Evolutionary conservation across 345 rosid genomes (phyloP), one percentile per base, ranked within the genome.

Genomic region (Kernera saxatilis): DNA sequence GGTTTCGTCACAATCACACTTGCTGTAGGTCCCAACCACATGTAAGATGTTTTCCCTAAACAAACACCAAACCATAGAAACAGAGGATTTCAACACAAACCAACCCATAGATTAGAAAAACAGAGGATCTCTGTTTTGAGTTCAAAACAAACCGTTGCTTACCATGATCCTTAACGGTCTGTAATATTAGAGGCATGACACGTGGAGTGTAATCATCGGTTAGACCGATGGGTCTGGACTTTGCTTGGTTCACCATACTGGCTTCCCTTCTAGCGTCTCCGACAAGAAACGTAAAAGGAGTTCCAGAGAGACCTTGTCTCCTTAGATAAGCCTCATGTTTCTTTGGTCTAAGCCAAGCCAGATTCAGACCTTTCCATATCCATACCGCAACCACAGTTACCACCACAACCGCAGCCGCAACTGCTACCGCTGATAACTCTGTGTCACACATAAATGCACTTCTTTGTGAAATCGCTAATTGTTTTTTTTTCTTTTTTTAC

Each of bases 11-110:
- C 62, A 45, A 46, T 70, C 61, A 82, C 79, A 19, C 74, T 81
- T 14, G 84, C 82, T 19, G 9, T 70, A 3, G 91, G 86, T 36
- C 86, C 87, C 3, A 58, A 0, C 87, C 88, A 82, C 33, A 35
- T 66, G 44, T 75, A 83, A 14, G 64, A 74, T 44, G 69, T 67
- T 54, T 78, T 82, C 8, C 89, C 88, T 80, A 77, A 68, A 32
- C 49, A 62, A 72, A 73, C 8, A 64, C 58, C 48, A 26, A 60
- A 25, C 71, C 58, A 32, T 52, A 39, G 43, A 41, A 62, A 71
- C 69, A 51, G 65, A 53, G 21, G 8, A 65, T n/a, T 36, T 35
- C 30, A 67, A 40, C 21, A 37, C 23, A 22, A 50, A 65, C 33
- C 15, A 49, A 26, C 3, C 19, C 1, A 30, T 43, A 55, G 11